Evolutionary conservation across 306 rosid species (phyloP), one percentile per base, ranked within the genome.

Genomic region (Lathyrus oleraceus): DNA sequence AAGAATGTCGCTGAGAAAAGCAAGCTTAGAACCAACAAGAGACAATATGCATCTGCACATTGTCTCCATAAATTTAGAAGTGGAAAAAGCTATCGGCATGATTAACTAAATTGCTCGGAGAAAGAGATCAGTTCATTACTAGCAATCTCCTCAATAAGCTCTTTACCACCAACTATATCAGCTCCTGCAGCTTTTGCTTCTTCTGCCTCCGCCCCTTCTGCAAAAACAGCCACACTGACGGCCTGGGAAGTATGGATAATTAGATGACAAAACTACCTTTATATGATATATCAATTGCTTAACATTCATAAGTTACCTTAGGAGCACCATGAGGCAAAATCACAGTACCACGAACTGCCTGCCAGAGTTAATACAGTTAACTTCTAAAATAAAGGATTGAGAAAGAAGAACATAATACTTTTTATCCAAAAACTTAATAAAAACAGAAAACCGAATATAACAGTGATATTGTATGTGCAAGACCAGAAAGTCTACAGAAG

Each of bases 121-220:
- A 76, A 62, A 76, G 42, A 77, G 86, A 49, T 27, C 35, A 60
- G 75, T 70, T 79, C 82, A 62, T 81, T 93, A 94, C 99, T 86
- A 28, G 95, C 97, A 87, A 94, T 83, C 82, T 94, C 92, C 81
- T 85, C 91, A 20, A 94, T 85, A 52, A 94, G 99, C 70, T 94
- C 99, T 75, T 81, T 76, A 28, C 97, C 99, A n/a, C 99, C 99
- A 69, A 94, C 99, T 73, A 94, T 87, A 86, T 94, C 96, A 14
- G 97, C 99, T 75, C 97, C 99, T 27, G 96, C 96, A 67, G 91
- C 97, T 86, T 89, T 88, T 49, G 99, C 99, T 84, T 94, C 99
- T 52, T 94, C 97, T 44, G 99, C 99, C 48, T 91, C 97, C 45
- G 87, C 78, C 61, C 97, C 99, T 85, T 94, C 91, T 78, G 99